Base-by-base conservation (phyloP, 306 rosid species). In the Quercus aquifolioides region DNA sequence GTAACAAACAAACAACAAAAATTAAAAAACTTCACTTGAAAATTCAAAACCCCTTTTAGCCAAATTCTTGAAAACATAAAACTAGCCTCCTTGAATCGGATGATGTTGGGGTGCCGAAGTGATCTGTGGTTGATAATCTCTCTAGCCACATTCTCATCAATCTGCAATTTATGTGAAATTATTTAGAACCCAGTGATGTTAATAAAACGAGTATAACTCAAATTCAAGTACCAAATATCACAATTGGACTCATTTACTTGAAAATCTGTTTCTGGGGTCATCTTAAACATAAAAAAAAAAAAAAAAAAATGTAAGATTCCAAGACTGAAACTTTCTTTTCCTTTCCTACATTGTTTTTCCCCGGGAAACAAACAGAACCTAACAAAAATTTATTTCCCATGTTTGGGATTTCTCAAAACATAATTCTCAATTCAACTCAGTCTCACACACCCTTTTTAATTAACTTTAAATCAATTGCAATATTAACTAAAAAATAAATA, bases 81-180 rank as follows among this genome's bases (percentile, higher is more conserved):
- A 68, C 78, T 64, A 74, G 74, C 93, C 91, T 88, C 94, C 86
- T 90, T 90, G 82, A 84, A 90, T 25, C 94, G 91, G 79, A 90
- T 90, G 74, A 90, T 90, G 76, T 90, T 90, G 55, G 94, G 94
- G 58, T 90, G 94, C 38, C 90, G 79, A 65, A 90, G 90, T 20
- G 91, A 88, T 80, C 91, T 86, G 73, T 90, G 94, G 79, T 90
- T 90, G 41, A 90, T 86, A 79, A 90, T 88, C 83, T 90, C 94
- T 73, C 94, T 88, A 9, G 90, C 94, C 79, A 90, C 94, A 43
- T 88, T 90, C 89, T 88, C 94, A 64, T 90, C 94, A 63, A 90
- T 88, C 93, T 90, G 84, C 76, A 76, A 73, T 67, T 30, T 25
- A 74, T 33, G 56, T 17, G 63, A 64, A 21, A 57, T 18, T 28